These are phyloP conservation scores for Rosa rugosa DNA, from an alignment of 306 rosid species.

Conservation along the genomic window DNA sequence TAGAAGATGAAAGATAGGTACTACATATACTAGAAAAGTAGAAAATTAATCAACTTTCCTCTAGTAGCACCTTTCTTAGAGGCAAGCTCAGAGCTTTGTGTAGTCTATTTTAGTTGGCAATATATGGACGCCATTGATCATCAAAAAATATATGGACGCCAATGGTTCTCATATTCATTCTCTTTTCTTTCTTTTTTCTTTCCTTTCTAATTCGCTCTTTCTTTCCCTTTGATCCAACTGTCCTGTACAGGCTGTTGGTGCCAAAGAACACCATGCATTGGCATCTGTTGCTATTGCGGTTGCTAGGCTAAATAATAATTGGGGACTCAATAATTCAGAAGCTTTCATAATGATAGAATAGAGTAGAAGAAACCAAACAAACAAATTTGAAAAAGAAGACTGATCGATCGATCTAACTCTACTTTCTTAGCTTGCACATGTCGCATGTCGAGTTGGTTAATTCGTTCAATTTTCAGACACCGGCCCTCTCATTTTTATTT, in stretches of 20 bases:
- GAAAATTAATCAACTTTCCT: neutral
- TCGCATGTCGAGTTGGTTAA: neutral
- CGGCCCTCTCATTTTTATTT: neutral
- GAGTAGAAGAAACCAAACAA: slow-evolving; percentile 2
- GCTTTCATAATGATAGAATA: neutral
- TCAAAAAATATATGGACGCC: neutral
- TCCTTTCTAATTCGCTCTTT: neutral
- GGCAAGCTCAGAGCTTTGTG: neutral
- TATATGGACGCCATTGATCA: neutral
- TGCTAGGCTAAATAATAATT: neutral
- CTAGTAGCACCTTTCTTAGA: neutral
- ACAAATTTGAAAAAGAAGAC: neutral
- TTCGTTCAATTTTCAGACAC: neutral
- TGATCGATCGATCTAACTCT: neutral
- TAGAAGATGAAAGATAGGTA: neutral
- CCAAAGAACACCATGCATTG: neutral
- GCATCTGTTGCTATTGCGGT: slow-evolving; percentile 7
- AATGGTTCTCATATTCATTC: neutral
- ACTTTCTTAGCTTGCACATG: neutral
- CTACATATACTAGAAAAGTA: neutral
- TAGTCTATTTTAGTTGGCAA: slow-evolving; percentile 1
- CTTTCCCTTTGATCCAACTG: neutral
- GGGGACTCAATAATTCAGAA: neutral
- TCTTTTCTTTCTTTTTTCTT: too few relatives aligned
- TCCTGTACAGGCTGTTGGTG: slow-evolving; percentile 1